Evolutionary conservation across 306 rosid genomes (phyloP), one percentile per base, ranked within the genome.

Genomic region (Clitoria ternatea): DNA sequence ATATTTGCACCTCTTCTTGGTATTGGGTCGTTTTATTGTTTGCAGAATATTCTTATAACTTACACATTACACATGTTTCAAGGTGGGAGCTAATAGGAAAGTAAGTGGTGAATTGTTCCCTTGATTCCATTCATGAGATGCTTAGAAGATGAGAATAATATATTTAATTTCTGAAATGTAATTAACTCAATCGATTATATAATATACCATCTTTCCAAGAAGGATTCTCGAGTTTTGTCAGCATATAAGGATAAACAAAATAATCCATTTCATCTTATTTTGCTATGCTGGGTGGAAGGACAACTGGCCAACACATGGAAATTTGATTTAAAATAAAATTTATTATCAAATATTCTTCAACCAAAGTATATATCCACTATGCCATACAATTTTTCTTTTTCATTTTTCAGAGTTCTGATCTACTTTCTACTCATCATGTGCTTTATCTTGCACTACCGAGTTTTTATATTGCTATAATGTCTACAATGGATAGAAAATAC

Each of bases 271-370:
- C 78, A 73, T 76, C 69, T 67, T 54, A 39, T 13, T 43, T 3
- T 14, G 19, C n/a, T 36, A 14, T 44, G 55, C 80, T 15, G 69
- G 65, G 69, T 79, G 77, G 54, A 48, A 13, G 23, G 64, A 86
- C 86, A 84, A 67, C 85, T 86, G 83, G 87, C 82, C 77, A 73
- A 77, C 85, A 78, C 83, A 82, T 86, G 86, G 53, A 52, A 20
- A 52, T 68, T 61, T 36, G 61, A 49, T 39, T 59, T 36, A 76
- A 77, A 47, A 17, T 43, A n/a, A n/a, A n/a, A n/a, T n/a, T n/a
- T n/a, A n/a, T 67, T 39, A 50, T 53, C 14, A 53, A 68, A 72
- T 75, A 70, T 60, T 75, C 66, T 18, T 71, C 39, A 18, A 11
- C 42, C 56, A 68, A 35, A 64, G 36, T n/a, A 44, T 13, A 1